Percentiles rank a stretch among this genome's conserved stretches.
phyloP scores from a whole-genome alignment of 2,329 filamentous ascomycete species.

The Penicillium olsonii region DNA sequence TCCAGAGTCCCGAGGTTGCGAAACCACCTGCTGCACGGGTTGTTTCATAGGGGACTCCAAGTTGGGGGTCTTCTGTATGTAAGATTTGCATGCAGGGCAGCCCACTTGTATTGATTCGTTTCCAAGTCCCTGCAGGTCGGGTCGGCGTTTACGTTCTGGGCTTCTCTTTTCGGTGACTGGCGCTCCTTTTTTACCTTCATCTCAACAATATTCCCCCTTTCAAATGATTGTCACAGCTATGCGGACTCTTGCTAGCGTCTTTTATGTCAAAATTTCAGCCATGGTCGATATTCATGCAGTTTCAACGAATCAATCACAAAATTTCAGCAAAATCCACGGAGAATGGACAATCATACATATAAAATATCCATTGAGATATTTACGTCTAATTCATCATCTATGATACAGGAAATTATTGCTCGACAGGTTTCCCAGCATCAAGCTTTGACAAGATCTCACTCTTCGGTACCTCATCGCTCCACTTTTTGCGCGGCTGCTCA shows the following conservation, averaged over 20 bases:
- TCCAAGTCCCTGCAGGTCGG: slow-evolving; percentile 6
- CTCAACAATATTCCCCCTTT: background rate
- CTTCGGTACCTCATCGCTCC: slow-evolving; percentile 21
- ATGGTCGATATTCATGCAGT: background rate
- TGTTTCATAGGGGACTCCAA: background rate
- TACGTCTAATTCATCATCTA: no score
- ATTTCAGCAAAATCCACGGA: background rate
- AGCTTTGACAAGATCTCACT: slow-evolving; percentile 18
- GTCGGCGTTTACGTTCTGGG: background rate
- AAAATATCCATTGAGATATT: background rate
- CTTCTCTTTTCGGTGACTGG: background rate
- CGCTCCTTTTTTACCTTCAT: background rate
- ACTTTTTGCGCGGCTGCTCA: slow-evolving; percentile 61
- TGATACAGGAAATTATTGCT: background rate
- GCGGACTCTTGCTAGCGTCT: background rate
- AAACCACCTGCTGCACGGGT: slow-evolving; percentile 1
- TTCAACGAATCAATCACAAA: background rate
- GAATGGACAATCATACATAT: no score
- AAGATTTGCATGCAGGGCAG: no score
- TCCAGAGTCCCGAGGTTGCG: background rate
- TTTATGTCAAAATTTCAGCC: background rate
- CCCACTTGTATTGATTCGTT: no score
- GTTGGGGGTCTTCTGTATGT: no score
- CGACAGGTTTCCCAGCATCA: slow-evolving; percentile 13
- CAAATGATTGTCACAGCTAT: background rate